Conservation (phyloP, 129 eudicot species). For the Pseudognaphalium luteoalbum region DNA sequence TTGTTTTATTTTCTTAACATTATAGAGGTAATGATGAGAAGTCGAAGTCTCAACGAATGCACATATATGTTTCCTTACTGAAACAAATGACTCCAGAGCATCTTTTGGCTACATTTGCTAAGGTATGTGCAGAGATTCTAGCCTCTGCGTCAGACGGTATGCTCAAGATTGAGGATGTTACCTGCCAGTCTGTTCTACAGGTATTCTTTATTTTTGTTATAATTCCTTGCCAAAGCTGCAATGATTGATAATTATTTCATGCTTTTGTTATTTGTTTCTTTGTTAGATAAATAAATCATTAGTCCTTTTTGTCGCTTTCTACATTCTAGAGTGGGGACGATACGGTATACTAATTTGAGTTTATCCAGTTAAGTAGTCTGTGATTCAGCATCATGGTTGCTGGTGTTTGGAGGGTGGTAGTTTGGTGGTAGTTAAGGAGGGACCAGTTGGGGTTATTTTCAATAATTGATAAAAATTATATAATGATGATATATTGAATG, state of each 20-base stretch:
- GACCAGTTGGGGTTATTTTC: background rate
- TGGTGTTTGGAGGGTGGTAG: background rate
- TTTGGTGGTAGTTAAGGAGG: background rate
- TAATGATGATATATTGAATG: no score
- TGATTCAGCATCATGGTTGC: background rate
- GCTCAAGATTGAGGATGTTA: conserved; percentile 69
- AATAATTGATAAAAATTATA: no score
- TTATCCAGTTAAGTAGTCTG: background rate
- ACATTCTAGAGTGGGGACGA: background rate
- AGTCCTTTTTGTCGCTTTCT: background rate
- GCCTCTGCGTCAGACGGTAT: conserved; percentile 91
- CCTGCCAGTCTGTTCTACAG: conserved; percentile 90
- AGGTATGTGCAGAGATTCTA: conserved; percentile 91
- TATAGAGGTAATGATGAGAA: conserved; percentile 82
- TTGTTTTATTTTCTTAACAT: background rate
- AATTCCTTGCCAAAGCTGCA: no score
- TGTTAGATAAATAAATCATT: no score
- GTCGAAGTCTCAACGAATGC: conserved; percentile 87
- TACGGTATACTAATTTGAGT: background rate
- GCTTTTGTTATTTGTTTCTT: background rate
- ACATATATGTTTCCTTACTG: conserved; percentile 70
- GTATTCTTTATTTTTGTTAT: conserved; percentile 32
- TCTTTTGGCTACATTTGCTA: conserved; percentile 93
- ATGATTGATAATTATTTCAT: background rate
- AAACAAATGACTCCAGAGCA: conserved; percentile 99